Evolutionary conservation across 2,329 filamentous ascomycete genomes (phyloP), one percentile per base, ranked within the genome.

Genomic region (Fusarium buharicum): DNA sequence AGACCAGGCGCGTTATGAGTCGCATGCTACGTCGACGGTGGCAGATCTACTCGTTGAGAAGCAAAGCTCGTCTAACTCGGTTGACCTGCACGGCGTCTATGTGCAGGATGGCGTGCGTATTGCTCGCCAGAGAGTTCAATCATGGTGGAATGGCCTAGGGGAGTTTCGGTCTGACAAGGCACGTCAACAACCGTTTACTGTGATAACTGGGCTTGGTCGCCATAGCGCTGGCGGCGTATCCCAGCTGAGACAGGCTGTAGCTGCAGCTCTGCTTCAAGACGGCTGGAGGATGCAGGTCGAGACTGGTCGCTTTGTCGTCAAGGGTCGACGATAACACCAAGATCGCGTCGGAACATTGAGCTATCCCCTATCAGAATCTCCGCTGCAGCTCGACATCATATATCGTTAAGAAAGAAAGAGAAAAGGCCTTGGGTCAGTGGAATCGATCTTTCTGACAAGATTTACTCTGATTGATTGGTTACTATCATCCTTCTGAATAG

Each of bases 61-160:
- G 10, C 89, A 93, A 71, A 93, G 91, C 46, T 82, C 81, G 0
- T 57, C 73, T 2, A 80, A 76, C 1, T 78, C 82, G 17, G 80
- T 96, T 8, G 94, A 98, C 74, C 79, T 98, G 22, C 94, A 98
- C 73, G 92, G 92, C 6, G 86, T 97, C 6, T 87, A 83, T 39
- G 93, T 97, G 2, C 81, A 87, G 44, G 91, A 96, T 73, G 94
- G 90, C 2, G 87, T 93, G 27, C 82, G 91, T 4, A 97, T 97
- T 63, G 88, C 91, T 2, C 83, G 84, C 27, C 82, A 87, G 41
- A 83, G 82, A 33, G 89, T 90, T 0, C 81, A 84, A 63, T 73
- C 73, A 10, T 98, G 94, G 94, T 97, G 93, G 93, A 78, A 86
- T 16, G 76, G 77, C 0, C 77, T 92, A 9, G 90, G 90, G 1